Conservation (phyloP, 768 basidiomycete species). For the Suillus sp. region DNA sequence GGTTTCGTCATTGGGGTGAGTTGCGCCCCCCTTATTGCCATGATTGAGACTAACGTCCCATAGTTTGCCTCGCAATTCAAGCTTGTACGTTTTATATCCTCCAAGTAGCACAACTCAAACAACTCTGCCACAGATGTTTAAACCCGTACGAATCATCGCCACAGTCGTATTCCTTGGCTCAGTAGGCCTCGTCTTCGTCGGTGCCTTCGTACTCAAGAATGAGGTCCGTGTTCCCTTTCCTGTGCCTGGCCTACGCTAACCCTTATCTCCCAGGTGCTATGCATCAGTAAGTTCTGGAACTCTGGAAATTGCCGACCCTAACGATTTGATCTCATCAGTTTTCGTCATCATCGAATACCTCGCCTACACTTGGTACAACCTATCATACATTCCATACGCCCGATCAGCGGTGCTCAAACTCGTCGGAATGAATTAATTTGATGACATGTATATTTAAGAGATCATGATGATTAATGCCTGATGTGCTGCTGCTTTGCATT, state of each 20-base stretch:
- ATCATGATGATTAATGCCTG: conserved; percentile 15
- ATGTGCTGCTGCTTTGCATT: neutral
- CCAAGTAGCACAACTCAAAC: neutral
- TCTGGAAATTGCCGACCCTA: neutral
- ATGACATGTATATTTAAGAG: conserved; percentile 13
- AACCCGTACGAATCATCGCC: conserved; percentile 84
- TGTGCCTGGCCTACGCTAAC: neutral
- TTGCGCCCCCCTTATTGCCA: conserved; percentile 16
- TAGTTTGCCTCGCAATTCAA: conserved; percentile 83
- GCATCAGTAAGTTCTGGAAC: conserved; percentile 50
- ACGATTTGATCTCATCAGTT: conserved; percentile 44
- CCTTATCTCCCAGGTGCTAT: conserved; percentile 52
- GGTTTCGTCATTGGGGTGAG: conserved; percentile 90
- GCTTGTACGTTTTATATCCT: conserved; percentile 50
- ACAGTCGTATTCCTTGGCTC: conserved; percentile 76
- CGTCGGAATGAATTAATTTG: conserved; percentile 44
- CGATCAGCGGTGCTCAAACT: conserved; percentile 69
- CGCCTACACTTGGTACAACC: conserved; percentile 87
- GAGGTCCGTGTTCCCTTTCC: conserved; percentile 47
- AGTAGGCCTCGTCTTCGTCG: conserved; percentile 82
- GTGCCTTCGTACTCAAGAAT: conserved; percentile 75
- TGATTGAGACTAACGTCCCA: conserved; percentile 3
- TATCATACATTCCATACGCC: conserved; percentile 92
- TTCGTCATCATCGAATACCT: conserved; percentile 92
- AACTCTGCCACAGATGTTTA: conserved; percentile 75